phyloP scores from a whole-genome alignment of 2,329 filamentous ascomycete genomes.

The Fusarium goolgardi region DNA sequence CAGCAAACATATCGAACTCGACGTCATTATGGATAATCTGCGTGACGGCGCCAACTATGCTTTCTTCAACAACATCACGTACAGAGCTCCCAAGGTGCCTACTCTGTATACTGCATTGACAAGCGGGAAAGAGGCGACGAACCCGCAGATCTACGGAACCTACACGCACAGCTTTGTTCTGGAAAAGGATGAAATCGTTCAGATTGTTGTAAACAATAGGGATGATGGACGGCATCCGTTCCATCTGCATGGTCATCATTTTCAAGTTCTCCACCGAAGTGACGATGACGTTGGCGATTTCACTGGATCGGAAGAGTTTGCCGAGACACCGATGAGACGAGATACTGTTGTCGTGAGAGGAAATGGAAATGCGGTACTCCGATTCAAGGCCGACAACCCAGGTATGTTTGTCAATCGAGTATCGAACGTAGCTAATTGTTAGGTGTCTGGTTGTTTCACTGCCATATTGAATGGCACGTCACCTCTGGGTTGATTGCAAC shows the following conservation, averaged over 20 bases:
- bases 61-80: constrained; percentile 83
- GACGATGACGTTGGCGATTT: constrained; percentile 68
- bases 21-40: constrained; percentile 71
- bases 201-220: constrained; percentile 81
- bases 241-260: constrained; percentile 81
- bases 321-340: constrained; percentile 70
- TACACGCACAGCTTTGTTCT: constrained; percentile 76
- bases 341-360: constrained; percentile 76
- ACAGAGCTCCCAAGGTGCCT: constrained; percentile 79
- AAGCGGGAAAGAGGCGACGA: constrained; percentile 66
- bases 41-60: constrained; percentile 70
- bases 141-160: constrained; percentile 72
- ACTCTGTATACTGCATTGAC: constrained; percentile 81
- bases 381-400: constrained; percentile 75
- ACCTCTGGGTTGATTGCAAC: constrained; percentile 73
- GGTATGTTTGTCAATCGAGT: constrained; percentile 54
- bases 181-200: constrained; percentile 73
- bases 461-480: constrained; percentile 84
- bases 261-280: constrained; percentile 74
- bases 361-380: constrained; percentile 74
- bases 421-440: background rate
- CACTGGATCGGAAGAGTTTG: constrained; percentile 60
- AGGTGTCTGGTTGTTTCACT: constrained; percentile 79
- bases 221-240: constrained; percentile 79
- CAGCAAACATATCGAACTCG: constrained; percentile 71